These are phyloP conservation scores for Afroboletus lepidellus DNA, from an alignment of 1,284 basidiomycete genomes.

Conservation along the genomic window DNA sequence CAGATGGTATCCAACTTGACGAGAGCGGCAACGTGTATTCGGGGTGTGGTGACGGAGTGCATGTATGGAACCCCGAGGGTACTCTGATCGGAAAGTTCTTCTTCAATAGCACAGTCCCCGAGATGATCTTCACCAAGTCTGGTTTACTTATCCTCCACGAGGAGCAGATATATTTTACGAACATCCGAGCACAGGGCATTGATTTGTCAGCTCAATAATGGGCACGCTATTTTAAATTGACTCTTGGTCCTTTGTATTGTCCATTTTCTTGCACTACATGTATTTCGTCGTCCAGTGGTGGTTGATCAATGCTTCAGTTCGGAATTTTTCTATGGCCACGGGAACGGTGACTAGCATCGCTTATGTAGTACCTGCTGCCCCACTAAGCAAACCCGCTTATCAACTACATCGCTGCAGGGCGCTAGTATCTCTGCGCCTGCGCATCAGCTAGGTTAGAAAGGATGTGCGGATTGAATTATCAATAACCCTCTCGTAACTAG, in stretches of 20 bases:
- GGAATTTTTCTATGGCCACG: too few species aligned
- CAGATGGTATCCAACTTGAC: constrained; percentile 64
- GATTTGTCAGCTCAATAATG: background rate
- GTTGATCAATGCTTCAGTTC: too few species aligned
- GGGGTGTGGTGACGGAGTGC: constrained; percentile 16
- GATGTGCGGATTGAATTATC: too few species aligned
- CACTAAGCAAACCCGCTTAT: too few species aligned
- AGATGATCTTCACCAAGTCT: constrained; percentile 54
- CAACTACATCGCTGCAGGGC: too few species aligned
- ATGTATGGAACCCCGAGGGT: constrained; percentile 66
- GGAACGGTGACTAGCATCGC: too few species aligned
- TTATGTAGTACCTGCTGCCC: too few species aligned
- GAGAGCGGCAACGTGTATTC: constrained; percentile 19
- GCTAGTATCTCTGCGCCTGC: too few species aligned
- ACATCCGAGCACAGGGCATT: background rate
- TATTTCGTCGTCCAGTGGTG: too few species aligned
- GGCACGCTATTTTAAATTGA: background rate
- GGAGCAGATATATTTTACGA: constrained; percentile 10
- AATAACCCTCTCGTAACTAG: too few species aligned
- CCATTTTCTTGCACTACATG: too few species aligned
- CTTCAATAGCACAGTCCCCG: constrained; percentile 55
- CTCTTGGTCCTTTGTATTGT: background rate
- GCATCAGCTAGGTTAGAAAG: too few species aligned
- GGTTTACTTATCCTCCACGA: constrained; percentile 22
- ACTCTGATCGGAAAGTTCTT: constrained; percentile 76